Evolutionary conservation across 1,284 basidiomycete species (phyloP).

Genomic region (Cystobasidium slooffiae): DNA sequence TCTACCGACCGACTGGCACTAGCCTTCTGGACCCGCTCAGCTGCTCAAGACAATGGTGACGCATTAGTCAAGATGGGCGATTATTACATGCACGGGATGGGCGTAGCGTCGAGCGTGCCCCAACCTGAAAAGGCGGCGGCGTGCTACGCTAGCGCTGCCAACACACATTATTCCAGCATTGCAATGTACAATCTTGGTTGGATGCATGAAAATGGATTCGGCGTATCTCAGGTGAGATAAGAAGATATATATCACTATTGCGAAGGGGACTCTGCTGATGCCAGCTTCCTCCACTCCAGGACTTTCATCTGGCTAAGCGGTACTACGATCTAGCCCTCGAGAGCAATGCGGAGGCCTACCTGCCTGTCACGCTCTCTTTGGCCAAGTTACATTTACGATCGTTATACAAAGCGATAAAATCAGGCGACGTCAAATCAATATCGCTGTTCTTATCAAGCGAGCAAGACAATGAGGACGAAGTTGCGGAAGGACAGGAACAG

Average conservation of each 20-base stretch:
- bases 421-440: conserved; percentile 59
- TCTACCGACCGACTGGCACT: conserved; percentile 80
- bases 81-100: conserved; percentile 89
- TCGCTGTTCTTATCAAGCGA: conserved; percentile 49
- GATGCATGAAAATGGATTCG: conserved; percentile 97
- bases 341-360: conserved; percentile 82
- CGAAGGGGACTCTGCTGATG: background rate
- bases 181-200: conserved; percentile 98
- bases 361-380: conserved; percentile 82
- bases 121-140: conserved; percentile 82
- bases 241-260: background rate
- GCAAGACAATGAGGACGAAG: conserved; percentile 23
- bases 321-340: conserved; percentile 90
- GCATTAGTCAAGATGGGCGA: conserved; percentile 84
- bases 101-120: conserved; percentile 66
- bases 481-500: background rate
- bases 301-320: conserved; percentile 95
- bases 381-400: conserved; percentile 82
- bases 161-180: conserved; percentile 85
- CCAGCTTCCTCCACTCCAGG: conserved; percentile 60
- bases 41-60: conserved; percentile 90
- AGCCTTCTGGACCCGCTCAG: conserved; percentile 91
- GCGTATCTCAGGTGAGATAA: conserved; percentile 73
- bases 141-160: conserved; percentile 88
- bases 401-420: conserved; percentile 76